Evolutionary conservation across 345 rosid species (phyloP).

Genomic region (Salix caprea): DNA sequence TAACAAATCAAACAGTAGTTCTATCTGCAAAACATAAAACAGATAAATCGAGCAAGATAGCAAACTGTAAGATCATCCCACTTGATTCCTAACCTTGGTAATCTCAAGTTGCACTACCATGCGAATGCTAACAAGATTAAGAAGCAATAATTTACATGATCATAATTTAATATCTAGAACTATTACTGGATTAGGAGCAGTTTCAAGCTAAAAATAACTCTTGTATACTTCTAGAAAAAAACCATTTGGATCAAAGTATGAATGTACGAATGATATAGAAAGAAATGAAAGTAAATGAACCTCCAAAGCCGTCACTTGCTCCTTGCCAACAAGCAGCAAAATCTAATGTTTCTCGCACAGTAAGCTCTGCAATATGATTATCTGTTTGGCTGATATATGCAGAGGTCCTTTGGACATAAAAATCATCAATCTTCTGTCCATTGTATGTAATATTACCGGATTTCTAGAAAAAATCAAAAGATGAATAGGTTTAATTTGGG

Average conservation of each 20-base stretch:
- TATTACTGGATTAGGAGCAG: not conserved
- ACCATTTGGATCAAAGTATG: not conserved
- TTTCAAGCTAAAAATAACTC: not conserved
- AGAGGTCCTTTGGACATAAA: conserved; percentile 72
- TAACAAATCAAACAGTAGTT: not conserved
- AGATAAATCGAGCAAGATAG: not conserved
- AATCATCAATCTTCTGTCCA: conserved; percentile 59
- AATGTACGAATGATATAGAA: not conserved
- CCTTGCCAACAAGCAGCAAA: conserved; percentile 94
- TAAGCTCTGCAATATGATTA: conserved; percentile 79
- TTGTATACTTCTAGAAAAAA: not conserved
- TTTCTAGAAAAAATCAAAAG: conserved; percentile 33
- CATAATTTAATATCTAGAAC: not conserved
- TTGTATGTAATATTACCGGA: conserved; percentile 75
- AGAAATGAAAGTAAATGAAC: conserved; percentile 24
- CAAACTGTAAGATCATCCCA: not conserved
- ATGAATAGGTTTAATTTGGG: not conserved
- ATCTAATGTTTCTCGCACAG: conserved; percentile 93
- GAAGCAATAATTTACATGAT: not conserved
- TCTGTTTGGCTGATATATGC: conserved; percentile 94
- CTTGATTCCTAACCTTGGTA: not conserved
- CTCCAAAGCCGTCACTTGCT: conserved; percentile 76
- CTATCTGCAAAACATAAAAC: not conserved
- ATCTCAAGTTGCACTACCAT: not conserved
- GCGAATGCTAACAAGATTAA: not conserved